A percentile compares a stretch with the other conserved stretches of the same genome.
phyloP scores from a whole-genome alignment of 192 early-diverging fungal species.

The Cladochytrium replicatum region DNA sequence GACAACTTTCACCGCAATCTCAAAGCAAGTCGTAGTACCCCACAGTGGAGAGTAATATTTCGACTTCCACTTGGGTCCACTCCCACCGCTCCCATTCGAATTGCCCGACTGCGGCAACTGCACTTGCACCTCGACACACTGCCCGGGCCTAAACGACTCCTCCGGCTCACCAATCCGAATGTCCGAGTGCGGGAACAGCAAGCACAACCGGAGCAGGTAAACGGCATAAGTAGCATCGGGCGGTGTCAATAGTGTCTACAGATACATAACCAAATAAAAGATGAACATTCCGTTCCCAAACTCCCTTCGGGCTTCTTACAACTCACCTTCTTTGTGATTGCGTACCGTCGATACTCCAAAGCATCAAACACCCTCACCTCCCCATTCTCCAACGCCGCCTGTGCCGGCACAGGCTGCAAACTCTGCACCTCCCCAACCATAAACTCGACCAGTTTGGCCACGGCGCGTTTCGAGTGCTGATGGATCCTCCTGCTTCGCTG shows the following conservation, averaged over 20 bases:
- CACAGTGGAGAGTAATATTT: constrained; percentile 22
- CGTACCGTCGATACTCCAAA: constrained; percentile 17
- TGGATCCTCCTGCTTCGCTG: constrained; percentile 3
- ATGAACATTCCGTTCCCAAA: no score
- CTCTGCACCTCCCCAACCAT: constrained; percentile 15
- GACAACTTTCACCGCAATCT: constrained; percentile 19
- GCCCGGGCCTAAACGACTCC: constrained; percentile 18
- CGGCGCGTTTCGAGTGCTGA: constrained; percentile 13
- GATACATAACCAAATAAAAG: no score
- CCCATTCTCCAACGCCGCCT: not conserved
- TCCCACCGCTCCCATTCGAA: no score
- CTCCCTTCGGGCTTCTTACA: no score
- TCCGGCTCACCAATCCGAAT: constrained; percentile 1
- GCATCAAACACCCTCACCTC: not conserved
- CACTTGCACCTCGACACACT: constrained; percentile 20
- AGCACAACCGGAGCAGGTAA: constrained; percentile 7
- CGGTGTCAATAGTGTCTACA: constrained; percentile 6
- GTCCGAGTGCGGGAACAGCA: constrained; percentile 22
- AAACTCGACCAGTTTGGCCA: constrained; percentile 7
- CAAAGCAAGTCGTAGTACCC: constrained; percentile 14
- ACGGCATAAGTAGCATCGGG: not conserved
- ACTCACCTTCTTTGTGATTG: constrained; percentile 9
- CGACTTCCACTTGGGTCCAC: constrained; percentile 6
- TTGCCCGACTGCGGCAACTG: no score
- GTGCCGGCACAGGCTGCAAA: not conserved